A percentile compares a stretch with the other conserved stretches of the same genome.
phyloP scores from a whole-genome alignment of 2,329 filamentous ascomycete species.

The Massarina eburnea region DNA sequence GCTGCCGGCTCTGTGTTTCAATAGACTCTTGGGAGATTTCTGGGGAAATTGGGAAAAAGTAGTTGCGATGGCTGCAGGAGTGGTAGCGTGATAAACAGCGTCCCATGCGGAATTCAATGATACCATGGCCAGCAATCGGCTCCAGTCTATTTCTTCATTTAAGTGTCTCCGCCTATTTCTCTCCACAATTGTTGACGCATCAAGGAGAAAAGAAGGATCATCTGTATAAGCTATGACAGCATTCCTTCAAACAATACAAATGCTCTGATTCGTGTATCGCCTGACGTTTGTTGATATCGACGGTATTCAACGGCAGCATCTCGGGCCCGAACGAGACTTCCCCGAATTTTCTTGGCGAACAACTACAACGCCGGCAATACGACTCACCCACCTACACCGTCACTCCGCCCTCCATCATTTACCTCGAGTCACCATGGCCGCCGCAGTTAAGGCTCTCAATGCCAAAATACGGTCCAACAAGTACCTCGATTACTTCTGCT shows the following conservation, averaged over 20 bases:
- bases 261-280: too few species aligned
- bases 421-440: conserved; percentile 47
- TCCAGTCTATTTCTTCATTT: background rate
- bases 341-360: conserved; percentile 7
- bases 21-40: background rate
- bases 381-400: background rate
- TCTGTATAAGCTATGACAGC: too few species aligned
- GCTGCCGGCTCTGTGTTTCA: background rate
- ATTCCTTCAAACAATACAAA: too few species aligned
- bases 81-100: background rate
- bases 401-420: conserved; percentile 2
- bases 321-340: background rate
- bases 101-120: background rate
- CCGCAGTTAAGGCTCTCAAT: conserved; percentile 57
- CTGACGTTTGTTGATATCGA: background rate
- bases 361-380: background rate
- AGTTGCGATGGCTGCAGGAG: background rate
- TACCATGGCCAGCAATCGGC: background rate
- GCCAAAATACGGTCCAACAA: conserved; percentile 55
- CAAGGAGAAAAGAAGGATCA: too few species aligned
- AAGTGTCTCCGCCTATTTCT: too few species aligned
- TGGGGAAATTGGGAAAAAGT: background rate
- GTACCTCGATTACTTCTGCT: conserved; percentile 55
- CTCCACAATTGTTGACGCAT: too few species aligned
- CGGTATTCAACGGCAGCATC: background rate